These are phyloP conservation scores for Penicillium oxalicum DNA, from an alignment of 2,329 filamentous ascomycete genomes.

Conservation along the genomic window DNA sequence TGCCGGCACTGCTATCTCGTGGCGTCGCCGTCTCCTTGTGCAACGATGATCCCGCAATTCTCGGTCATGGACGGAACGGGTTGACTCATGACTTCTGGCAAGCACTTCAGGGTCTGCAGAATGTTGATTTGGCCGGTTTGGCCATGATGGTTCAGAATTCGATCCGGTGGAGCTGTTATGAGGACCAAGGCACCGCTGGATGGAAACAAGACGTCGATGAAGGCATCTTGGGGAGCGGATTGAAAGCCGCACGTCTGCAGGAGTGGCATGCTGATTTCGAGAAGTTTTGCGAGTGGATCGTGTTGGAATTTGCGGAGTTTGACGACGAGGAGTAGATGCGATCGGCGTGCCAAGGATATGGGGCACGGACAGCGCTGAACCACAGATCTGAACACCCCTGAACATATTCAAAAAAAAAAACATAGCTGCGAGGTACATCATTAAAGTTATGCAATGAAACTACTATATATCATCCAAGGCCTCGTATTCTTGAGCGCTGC, in stretches of 20 bases:
- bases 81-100: conserved; percentile 95
- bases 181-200: conserved; percentile 64
- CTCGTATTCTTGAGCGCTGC: no score
- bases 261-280: conserved; percentile 82
- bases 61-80: conserved; percentile 74
- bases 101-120: conserved; percentile 83
- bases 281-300: conserved; percentile 83
- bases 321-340: conserved; percentile 35
- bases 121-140: conserved; percentile 78
- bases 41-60: conserved; percentile 85
- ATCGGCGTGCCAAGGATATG: neutral
- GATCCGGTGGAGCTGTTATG: conserved; percentile 81
- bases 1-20: conserved; percentile 76
- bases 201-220: conserved; percentile 70
- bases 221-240: conserved; percentile 63
- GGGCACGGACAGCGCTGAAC: neutral
- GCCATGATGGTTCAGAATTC: conserved; percentile 88
- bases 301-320: conserved; percentile 63
- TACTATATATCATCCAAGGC: no score
- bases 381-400: neutral
- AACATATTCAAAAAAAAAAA: neutral
- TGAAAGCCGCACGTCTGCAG: conserved; percentile 66
- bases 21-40: conserved; percentile 78
- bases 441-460: no score
- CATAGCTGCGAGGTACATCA: neutral